Evolutionary conservation across 177 flowering plant species (phyloP).

Genomic region (Vitis hybrid): DNA sequence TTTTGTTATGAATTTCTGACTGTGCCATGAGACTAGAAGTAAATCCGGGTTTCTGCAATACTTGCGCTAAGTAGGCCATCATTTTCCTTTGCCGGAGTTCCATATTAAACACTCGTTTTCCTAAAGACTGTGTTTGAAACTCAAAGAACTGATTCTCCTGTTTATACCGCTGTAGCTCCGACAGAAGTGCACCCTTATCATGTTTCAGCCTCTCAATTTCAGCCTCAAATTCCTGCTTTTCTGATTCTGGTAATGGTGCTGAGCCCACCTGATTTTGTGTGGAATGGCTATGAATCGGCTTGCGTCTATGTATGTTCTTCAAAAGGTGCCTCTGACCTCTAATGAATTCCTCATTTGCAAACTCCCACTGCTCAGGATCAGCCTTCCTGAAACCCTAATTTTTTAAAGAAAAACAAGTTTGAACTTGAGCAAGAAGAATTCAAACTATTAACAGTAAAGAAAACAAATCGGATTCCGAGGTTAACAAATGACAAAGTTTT

Average conservation of each 20-base stretch:
- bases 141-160: slow-evolving; percentile 48
- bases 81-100: slow-evolving; percentile 49
- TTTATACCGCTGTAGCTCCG: slow-evolving; percentile 43
- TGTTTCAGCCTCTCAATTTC: slow-evolving; percentile 53
- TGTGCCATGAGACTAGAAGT: slow-evolving; percentile 32
- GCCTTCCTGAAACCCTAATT: slow-evolving; percentile 73
- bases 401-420: too few species aligned
- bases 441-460: neutral
- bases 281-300: slow-evolving; percentile 87
- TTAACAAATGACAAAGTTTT: too few species aligned
- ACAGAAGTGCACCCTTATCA: slow-evolving; percentile 45
- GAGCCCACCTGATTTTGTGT: slow-evolving; percentile 27
- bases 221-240: slow-evolving; percentile 51
- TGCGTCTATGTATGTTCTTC: slow-evolving; percentile 74
- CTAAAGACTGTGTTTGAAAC: slow-evolving; percentile 29
- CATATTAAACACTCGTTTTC: slow-evolving; percentile 38
- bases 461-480: too few species aligned
- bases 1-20: slow-evolving; percentile 45
- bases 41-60: slow-evolving; percentile 44
- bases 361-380: slow-evolving; percentile 94
- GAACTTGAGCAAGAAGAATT: neutral
- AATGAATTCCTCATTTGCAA: slow-evolving; percentile 77
- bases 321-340: slow-evolving; percentile 68
- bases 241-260: slow-evolving; percentile 43
- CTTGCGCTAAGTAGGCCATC: slow-evolving; percentile 36